Evolutionary conservation across 1,139 yeast genomes (phyloP).

Genomic region (Groenewaldozyma auringiensis): DNA sequence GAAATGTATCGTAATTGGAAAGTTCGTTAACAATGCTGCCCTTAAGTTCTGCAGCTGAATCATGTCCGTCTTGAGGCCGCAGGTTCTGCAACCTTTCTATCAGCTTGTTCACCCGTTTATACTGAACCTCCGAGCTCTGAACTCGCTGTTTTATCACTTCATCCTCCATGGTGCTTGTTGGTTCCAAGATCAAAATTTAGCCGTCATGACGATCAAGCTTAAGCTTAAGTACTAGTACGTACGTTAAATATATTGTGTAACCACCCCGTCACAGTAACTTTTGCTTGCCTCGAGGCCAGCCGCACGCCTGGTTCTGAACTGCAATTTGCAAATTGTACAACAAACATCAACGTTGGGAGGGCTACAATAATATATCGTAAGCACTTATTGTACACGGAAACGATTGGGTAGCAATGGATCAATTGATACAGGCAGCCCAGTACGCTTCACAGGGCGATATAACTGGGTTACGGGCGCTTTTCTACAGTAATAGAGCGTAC

Average conservation of each 20-base stretch:
- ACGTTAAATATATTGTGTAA: neutral
- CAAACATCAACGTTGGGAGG: no score
- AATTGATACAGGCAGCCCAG: constrained; percentile 16
- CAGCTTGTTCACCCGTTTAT: constrained; percentile 19
- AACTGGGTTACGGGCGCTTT: constrained; percentile 9
- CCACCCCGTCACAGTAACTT: neutral
- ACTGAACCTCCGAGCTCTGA: constrained; percentile 20
- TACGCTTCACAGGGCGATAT: constrained; percentile 17
- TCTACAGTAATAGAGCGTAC: constrained; percentile 10
- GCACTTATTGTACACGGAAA: no score
- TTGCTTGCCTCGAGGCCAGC: no score
- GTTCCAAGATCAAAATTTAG: neutral
- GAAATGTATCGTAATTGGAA: constrained; percentile 19
- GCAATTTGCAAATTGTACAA: no score
- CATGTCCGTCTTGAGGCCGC: constrained; percentile 6
- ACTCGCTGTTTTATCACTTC: constrained; percentile 24
- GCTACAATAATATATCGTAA: no score
- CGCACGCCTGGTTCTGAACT: no score
- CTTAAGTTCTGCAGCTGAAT: constrained; percentile 5
- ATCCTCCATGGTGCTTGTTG: constrained; percentile 13
- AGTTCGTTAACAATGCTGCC: constrained; percentile 15
- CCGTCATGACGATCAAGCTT: neutral
- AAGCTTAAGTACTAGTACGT: neutral
- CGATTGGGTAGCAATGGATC: constrained; percentile 11
- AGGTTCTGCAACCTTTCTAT: constrained; percentile 8